phyloP scores from a whole-genome alignment of 208 protist genomes.

The Porcisia hertigi region DNA sequence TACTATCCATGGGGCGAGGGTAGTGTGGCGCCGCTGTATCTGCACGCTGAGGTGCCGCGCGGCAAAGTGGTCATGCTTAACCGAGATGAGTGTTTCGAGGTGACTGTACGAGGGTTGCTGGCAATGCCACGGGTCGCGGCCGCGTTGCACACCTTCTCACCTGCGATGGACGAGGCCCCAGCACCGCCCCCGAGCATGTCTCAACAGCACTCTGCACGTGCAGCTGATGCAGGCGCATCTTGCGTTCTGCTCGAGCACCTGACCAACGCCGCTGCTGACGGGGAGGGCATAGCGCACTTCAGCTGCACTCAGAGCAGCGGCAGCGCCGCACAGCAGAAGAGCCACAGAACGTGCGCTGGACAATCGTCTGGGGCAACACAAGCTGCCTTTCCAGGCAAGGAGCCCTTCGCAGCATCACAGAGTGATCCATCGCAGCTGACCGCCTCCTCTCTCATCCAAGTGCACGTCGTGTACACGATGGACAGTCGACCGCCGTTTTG shows the following conservation, averaged over 20 bases:
- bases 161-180: not conserved
- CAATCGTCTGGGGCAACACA: not conserved
- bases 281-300: not conserved
- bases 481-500: conserved; percentile 57
- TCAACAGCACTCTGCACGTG: not conserved
- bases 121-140: conserved; percentile 20
- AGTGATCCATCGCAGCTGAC: not conserved
- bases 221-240: not conserved
- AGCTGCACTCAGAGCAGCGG: no score
- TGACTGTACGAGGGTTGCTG: conserved; percentile 37
- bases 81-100: conserved; percentile 44
- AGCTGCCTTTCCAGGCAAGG: conserved; percentile 21
- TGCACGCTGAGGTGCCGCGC: conserved; percentile 33
- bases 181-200: not conserved
- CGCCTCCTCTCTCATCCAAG: conserved; percentile 25
- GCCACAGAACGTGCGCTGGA: not conserved
- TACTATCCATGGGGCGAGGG: conserved; percentile 62
- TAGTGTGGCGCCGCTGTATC: conserved; percentile 41
- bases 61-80: conserved; percentile 34
- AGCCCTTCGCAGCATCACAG: conserved; percentile 1
- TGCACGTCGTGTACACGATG: conserved; percentile 48
- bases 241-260: no score
- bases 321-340: not conserved
- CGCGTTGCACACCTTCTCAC: conserved; percentile 2
- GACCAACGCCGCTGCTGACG: not conserved